These are phyloP conservation scores for Lactifluus rugatus DNA, from an alignment of 768 basidiomycete species.

Conservation along the genomic window DNA sequence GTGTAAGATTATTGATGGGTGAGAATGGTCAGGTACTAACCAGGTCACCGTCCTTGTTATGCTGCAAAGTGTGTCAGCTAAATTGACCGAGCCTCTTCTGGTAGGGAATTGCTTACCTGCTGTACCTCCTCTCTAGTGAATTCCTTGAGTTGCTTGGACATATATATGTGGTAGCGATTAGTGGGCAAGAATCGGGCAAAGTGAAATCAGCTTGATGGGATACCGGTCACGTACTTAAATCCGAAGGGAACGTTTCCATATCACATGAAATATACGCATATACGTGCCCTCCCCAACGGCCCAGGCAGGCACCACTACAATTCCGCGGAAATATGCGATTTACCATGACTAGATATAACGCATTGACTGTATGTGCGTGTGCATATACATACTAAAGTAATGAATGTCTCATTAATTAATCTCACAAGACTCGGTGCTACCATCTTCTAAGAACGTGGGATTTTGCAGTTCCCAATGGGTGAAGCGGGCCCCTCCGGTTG, in stretches of 20 bases:
- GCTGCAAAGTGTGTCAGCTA: slow-evolving; percentile 36
- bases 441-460: slow-evolving; percentile 1
- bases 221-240: no score
- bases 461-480: slow-evolving; percentile 12
- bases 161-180: no score
- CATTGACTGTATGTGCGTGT: background rate
- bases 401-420: background rate
- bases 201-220: no score
- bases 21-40: slow-evolving; percentile 33
- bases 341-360: background rate
- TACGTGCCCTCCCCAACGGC: no score
- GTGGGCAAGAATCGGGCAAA: background rate
- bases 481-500: slow-evolving; percentile 1
- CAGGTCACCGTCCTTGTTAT: slow-evolving; percentile 78
- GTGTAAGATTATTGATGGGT: background rate
- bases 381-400: background rate
- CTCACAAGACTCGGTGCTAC: no score
- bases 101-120: slow-evolving; percentile 36
- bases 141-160: slow-evolving; percentile 25
- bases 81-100: background rate
- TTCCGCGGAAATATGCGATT: background rate
- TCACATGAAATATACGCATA: background rate
- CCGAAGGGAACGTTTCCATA: background rate
- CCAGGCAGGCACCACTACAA: no score
- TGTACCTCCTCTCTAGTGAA: slow-evolving; percentile 53